A percentile compares a stretch with the other conserved stretches of the same genome.
These are phyloP conservation scores for Stenocarpella maydis DNA, from an alignment of 2,329 filamentous ascomycete species.

Conservation along the genomic window DNA sequence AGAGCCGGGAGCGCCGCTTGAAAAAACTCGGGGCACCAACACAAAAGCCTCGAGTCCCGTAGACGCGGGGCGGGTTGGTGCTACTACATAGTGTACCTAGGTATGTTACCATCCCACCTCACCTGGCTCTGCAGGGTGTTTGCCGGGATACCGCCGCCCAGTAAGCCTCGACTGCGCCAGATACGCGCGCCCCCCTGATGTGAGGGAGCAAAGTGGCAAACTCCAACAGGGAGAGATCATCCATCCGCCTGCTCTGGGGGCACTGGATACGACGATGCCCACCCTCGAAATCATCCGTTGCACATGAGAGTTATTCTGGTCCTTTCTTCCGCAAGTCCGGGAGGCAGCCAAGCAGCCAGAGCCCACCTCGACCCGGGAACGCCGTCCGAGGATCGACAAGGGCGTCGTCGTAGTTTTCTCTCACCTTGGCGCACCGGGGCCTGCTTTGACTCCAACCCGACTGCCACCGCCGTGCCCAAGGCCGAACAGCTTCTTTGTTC, in stretches of 20 bases:
- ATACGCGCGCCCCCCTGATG: slow-evolving; percentile 22
- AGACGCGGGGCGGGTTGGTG: slow-evolving; percentile 5
- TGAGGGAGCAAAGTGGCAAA: slow-evolving; percentile 8
- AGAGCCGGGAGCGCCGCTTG: not conserved
- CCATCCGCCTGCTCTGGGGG: not conserved
- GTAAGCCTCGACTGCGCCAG: not conserved
- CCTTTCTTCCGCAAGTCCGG: slow-evolving; percentile 17
- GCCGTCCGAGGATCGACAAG: slow-evolving; percentile 18
- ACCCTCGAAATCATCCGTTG: not conserved
- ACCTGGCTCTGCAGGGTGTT: too few species aligned
- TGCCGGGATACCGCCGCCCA: slow-evolving; percentile 21
- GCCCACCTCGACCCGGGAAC: not conserved
- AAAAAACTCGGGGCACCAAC: not conserved
- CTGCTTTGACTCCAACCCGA: slow-evolving; percentile 5
- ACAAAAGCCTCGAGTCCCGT: not conserved
- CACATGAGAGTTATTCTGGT: not conserved
- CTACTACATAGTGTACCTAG: too few species aligned
- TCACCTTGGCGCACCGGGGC: slow-evolving; percentile 15
- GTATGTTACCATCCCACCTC: too few species aligned
- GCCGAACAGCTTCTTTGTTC: slow-evolving; percentile 4
- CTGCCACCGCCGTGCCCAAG: not conserved
- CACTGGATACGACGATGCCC: not conserved
- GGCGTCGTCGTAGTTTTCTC: slow-evolving; percentile 5
- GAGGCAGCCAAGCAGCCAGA: slow-evolving; percentile 22
- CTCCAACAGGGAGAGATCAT: not conserved